Base-by-base conservation (phyloP, 805 yeast species). In the Cephaloascus fragrans region DNA sequence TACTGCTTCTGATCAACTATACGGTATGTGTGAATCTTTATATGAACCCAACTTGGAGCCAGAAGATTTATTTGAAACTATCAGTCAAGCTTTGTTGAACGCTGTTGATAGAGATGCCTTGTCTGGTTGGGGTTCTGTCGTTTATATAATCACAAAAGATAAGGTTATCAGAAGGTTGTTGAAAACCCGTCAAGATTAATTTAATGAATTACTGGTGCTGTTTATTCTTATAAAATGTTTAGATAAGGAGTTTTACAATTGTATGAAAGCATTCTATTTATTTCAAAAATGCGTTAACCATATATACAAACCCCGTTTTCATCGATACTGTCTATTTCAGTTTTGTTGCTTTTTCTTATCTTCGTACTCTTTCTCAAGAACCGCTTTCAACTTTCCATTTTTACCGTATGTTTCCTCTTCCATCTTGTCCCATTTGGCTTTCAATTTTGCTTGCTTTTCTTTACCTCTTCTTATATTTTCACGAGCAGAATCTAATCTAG, bases 111-210 rank as follows among this genome's bases (percentile, higher is more conserved):
- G 98, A 71, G 98, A 93, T 62, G 95, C 97, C 4, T 71, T 93
- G 42, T 81, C 95, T 23, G 99, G 99, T 48, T 93, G 97, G 96
- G 98, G 98, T 53, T 96, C 95, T 6, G 83, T 86, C 15, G 97
- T 93, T 18, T 90, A 90, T 62, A 68, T 93, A 40, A 77, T 93
- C 38, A 85, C 95, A 36, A 88, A 88, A 64, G 97, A 90, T 57
- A 84, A 86, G 61, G 95, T 93, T 41, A 75, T 79, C 39, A 88
- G 82, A 67, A 78, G 94, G 55, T 77, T 83, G 51, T 75, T 93
- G 63, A 89, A 82, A 68, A 87, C 96, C 41, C 83, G 98, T 62
- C 97, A 90, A 69, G 99, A 93, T 73, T 93, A 73, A 61, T 32
- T 37, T 17, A 17, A 36, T 35, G 17, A n/a, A n/a, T n/a, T n/a